Evolutionary conservation across 352 stramenopile genomes (phyloP).

Genomic region (Phytopythium oedochilum): DNA sequence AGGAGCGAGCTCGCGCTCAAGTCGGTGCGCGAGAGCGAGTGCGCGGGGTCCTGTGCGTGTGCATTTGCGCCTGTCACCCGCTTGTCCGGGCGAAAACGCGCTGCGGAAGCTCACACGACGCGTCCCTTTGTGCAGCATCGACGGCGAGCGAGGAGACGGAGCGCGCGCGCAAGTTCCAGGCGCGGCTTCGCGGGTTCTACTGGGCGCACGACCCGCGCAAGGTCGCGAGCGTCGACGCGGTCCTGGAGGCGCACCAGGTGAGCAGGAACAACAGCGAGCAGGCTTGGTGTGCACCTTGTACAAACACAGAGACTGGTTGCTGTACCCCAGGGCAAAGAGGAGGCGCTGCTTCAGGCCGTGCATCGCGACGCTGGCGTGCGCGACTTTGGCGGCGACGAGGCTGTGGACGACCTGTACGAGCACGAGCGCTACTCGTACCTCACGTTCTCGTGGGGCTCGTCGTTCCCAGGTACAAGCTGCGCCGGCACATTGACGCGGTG

Average conservation of each 20-base stretch:
- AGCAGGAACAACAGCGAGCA: not conserved
- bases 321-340: slow-evolving; percentile 35
- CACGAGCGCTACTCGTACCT: slow-evolving; percentile 81
- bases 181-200: slow-evolving; percentile 56
- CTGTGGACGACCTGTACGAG: slow-evolving; percentile 75
- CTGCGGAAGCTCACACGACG: too few relatives aligned
- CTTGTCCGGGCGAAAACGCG: too few relatives aligned
- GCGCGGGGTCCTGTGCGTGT: not conserved
- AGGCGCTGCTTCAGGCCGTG: slow-evolving; percentile 51
- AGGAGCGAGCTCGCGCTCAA: not conserved
- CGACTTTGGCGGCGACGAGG: slow-evolving; percentile 61
- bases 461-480: slow-evolving; percentile 48
- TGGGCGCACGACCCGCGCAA: slow-evolving; percentile 70
- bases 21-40: not conserved
- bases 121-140: not conserved
- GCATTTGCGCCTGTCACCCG: not conserved
- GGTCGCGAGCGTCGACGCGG: slow-evolving; percentile 55
- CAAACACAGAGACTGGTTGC: not conserved
- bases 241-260: slow-evolving; percentile 41
- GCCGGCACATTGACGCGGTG: too few relatives aligned
- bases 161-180: slow-evolving; percentile 16
- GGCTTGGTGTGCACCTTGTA: too few relatives aligned
- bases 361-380: slow-evolving; percentile 63
- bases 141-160: slow-evolving; percentile 6
- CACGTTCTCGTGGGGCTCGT: slow-evolving; percentile 68